phyloP scores from a whole-genome alignment of 305 asterid genomes.

The Plantago coronopus region DNA sequence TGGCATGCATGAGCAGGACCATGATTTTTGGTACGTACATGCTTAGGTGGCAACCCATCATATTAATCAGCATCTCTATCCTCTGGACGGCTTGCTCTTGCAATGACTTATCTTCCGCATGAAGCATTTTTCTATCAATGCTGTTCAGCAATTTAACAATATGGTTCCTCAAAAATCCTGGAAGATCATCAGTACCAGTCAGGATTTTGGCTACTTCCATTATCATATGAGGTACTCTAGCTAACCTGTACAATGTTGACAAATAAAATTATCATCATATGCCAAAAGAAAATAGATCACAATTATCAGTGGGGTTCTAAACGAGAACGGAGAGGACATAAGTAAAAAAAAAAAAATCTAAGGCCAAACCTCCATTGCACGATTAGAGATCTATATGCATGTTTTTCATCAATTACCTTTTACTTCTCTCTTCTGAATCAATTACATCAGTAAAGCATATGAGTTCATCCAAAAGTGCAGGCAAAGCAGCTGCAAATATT shows the following conservation, averaged over 20 bases:
- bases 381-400: conserved; percentile 12
- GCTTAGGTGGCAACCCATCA: conserved; percentile 93
- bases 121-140: conserved; percentile 93
- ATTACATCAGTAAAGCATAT: conserved; percentile 75
- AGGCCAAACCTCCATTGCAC: conserved; percentile 21
- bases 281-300: conserved; percentile 11
- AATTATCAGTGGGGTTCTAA: conserved; percentile 18
- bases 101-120: conserved; percentile 58
- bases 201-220: conserved; percentile 74
- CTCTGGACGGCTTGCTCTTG: conserved; percentile 87
- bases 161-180: conserved; percentile 82
- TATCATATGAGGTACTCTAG: conserved; percentile 75
- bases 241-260: conserved; percentile 52
- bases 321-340: conserved; percentile 12
- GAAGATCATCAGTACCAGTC: conserved; percentile 77
- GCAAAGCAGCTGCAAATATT: conserved; percentile 79
- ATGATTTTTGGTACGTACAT: conserved; percentile 89
- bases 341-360: conserved; percentile 18
- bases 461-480: conserved; percentile 78
- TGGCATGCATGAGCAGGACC: conserved; percentile 98
- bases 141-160: conserved; percentile 83
- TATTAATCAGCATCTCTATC: conserved; percentile 75
- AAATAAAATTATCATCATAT: conserved; percentile 2
- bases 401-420: conserved; percentile 48
- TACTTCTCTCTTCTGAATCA: conserved; percentile 58